Evolutionary conservation across 345 rosid genomes (phyloP).

Genomic region (Eucalyptus cloeziana): DNA sequence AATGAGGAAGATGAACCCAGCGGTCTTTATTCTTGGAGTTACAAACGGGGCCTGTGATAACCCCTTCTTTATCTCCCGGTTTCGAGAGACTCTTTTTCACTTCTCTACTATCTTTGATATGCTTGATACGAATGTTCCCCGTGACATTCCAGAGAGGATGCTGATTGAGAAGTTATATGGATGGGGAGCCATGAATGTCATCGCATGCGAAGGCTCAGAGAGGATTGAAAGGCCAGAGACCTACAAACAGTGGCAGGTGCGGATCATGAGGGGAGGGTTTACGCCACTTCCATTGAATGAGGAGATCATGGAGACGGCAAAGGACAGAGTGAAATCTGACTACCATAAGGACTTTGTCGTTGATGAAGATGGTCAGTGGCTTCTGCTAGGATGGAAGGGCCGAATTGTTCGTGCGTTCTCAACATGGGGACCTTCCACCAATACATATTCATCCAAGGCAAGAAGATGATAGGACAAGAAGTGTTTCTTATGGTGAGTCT

Average conservation of each 20-base stretch:
- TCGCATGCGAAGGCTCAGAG: slow-evolving; percentile 44
- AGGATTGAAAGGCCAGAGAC: slow-evolving; percentile 49
- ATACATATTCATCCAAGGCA: neutral
- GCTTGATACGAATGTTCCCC: slow-evolving; percentile 29
- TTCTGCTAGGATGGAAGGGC: slow-evolving; percentile 56
- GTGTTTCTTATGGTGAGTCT: neutral
- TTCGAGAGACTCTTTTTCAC: slow-evolving; percentile 46
- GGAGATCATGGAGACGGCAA: slow-evolving; percentile 19
- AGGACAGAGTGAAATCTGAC: slow-evolving; percentile 13
- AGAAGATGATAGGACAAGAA: neutral
- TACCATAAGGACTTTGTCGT: slow-evolving; percentile 41
- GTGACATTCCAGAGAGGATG: slow-evolving; percentile 35
- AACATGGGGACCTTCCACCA: slow-evolving; percentile 21
- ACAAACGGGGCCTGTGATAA: slow-evolving; percentile 31
- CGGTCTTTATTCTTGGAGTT: slow-evolving; percentile 25
- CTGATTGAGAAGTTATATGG: slow-evolving; percentile 35
- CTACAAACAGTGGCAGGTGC: slow-evolving; percentile 41
- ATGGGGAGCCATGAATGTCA: slow-evolving; percentile 32
- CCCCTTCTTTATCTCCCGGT: slow-evolving; percentile 41
- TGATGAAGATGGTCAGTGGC: slow-evolving; percentile 32
- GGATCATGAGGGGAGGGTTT: slow-evolving; percentile 30
- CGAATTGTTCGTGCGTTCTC: slow-evolving; percentile 30
- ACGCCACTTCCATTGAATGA: slow-evolving; percentile 22
- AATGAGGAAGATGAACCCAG: slow-evolving; percentile 30
- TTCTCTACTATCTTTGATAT: slow-evolving; percentile 35